Evolutionary conservation across 768 basidiomycete genomes (phyloP), one percentile per base, ranked within the genome.

Genomic region (Termitomyces bulborhizus): DNA sequence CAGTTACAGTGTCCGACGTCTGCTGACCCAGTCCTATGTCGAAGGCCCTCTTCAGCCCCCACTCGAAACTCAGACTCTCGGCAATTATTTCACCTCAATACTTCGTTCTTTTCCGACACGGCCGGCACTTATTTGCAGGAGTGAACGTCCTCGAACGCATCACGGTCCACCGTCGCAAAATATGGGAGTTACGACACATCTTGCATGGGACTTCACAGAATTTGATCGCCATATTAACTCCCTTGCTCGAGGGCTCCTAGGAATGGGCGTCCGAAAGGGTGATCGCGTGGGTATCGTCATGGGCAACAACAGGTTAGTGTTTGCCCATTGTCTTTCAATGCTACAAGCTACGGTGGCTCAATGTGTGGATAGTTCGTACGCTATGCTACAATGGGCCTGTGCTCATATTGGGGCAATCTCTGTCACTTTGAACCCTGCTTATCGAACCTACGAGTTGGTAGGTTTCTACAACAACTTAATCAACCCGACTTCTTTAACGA

Each of bases 371-470:
- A 91, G 90, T 63, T 75, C 88, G 16, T 93, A 93, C 65, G 89
- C 89, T 0, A 75, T 80, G 72, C 70, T 92, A 24, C 90, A 93
- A 62, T 92, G 89, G 90, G 90, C 90, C 3, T 88, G 86, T 56
- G 88, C 89, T n/a, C 82, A 81, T 48, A 77, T 91, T 55, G 90
- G 90, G n/a, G 90, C 88, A 12, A 83, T 92, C 52, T 69, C 92
- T 36, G 89, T 88, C 21, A 91, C 90, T 7, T 75, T 93, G 45
- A 93, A 93, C 60, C 91, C 90, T 3, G 88, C 90, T 0, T 92
- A 90, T 65, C 81, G 85, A 27, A 60, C 83, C 6, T 74, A 77
- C 34, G 90, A 93, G 64, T 74, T 93, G 49, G 88, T 89, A 79
- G 72, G 15, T n/a, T 21, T 51, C 12, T 37, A n/a, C 16, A 18